Percentiles rank a stretch among this genome's conserved stretches.
These are phyloP conservation scores for Streptanthus diversifolius DNA, from an alignment of 345 rosid genomes.

Conservation along the genomic window DNA sequence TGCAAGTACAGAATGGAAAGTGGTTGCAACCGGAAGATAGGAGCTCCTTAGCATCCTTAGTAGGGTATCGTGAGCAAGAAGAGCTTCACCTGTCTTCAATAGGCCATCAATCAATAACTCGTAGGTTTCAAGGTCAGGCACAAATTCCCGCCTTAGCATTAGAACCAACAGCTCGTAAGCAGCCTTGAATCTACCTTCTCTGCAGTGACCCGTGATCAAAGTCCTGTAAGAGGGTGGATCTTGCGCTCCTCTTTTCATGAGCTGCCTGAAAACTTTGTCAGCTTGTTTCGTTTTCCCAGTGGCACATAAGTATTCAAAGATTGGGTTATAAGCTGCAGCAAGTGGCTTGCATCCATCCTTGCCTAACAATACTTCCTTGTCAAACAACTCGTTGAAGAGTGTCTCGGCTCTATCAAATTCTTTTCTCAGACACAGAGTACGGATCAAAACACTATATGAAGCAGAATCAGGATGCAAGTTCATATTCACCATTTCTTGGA, in stretches of 20 bases:
- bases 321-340: conserved; percentile 74
- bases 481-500: conserved; percentile 49
- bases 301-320: conserved; percentile 64
- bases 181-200: conserved; percentile 53
- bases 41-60: conserved; percentile 74
- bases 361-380: conserved; percentile 45
- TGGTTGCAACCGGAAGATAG: conserved; percentile 54
- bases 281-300: conserved; percentile 68
- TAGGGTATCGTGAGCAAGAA: conserved; percentile 56
- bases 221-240: conserved; percentile 68
- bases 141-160: conserved; percentile 67
- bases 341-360: conserved; percentile 58
- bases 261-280: conserved; percentile 69
- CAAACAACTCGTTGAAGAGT: conserved; percentile 53
- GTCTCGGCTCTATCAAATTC: conserved; percentile 65
- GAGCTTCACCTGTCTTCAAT: conserved; percentile 50
- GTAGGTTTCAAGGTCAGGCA: conserved; percentile 61
- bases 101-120: conserved; percentile 55
- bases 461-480: conserved; percentile 66
- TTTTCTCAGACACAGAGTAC: conserved; percentile 50
- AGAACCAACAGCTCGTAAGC: conserved; percentile 63
- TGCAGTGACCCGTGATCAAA: conserved; percentile 71
- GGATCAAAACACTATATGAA: conserved; percentile 67
- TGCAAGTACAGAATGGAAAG: conserved; percentile 53
- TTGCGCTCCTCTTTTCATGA: conserved; percentile 74